Conservation (phyloP, 2,329 filamentous ascomycete genomes). For the Diplodia sapinea region DNA sequence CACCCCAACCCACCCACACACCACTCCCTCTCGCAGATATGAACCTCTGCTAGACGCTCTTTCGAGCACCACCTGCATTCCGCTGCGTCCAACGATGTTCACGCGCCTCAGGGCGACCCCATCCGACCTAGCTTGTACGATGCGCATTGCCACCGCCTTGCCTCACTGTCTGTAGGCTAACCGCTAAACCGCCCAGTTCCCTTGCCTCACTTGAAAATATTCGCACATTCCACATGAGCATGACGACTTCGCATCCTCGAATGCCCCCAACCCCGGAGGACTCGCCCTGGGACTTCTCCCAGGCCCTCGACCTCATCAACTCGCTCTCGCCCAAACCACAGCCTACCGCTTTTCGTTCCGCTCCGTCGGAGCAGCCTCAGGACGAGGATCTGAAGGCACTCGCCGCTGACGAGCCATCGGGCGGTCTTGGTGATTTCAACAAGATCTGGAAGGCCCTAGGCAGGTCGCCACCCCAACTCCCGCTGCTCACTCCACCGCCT, state of each 20-base stretch:
- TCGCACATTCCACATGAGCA: not conserved
- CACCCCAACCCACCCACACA: constrained; percentile 5
- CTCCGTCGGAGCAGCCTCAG: constrained; percentile 14
- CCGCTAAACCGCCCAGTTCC: constrained; percentile 12
- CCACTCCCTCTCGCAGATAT: constrained; percentile 8
- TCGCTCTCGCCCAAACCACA: constrained; percentile 34
- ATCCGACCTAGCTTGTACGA: constrained; percentile 21
- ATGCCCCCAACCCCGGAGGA: constrained; percentile 46
- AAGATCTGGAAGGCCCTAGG: constrained; percentile 55
- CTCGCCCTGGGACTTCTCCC: constrained; percentile 54
- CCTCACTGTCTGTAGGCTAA: constrained; percentile 8
- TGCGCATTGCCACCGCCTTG: constrained; percentile 13
- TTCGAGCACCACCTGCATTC: not conserved
- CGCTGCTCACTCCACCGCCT: constrained; percentile 34
- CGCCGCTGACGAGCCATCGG: constrained; percentile 17
- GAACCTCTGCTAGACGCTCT: constrained; percentile 13
- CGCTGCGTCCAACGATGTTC: constrained; percentile 16
- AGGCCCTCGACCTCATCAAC: constrained; percentile 52
- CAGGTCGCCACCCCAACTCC: constrained; percentile 37
- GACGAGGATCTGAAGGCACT: not conserved
- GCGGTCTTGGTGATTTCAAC: constrained; percentile 52
- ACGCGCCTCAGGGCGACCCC: not conserved
- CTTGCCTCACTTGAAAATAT: constrained; percentile 12
- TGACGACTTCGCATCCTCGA: constrained; percentile 14
- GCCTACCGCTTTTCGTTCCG: not conserved